Base-by-base conservation (phyloP, 2,329 filamentous ascomycete genomes). In the Ophiostoma pallidulum region DNA sequence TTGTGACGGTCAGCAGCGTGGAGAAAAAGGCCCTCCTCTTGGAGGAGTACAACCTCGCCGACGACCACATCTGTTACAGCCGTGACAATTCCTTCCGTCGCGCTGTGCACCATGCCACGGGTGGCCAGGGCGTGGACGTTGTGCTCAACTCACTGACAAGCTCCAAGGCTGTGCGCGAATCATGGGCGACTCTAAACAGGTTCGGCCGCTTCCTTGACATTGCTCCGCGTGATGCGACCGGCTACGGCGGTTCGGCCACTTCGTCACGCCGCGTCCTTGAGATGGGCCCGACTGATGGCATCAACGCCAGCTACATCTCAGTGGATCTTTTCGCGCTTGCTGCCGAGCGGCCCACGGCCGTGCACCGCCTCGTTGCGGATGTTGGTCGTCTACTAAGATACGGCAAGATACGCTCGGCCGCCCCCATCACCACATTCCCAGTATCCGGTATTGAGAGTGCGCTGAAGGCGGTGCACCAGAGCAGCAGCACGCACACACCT, bases 291-390 rank as follows among this genome's bases (percentile, higher is more conserved):
- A 55, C 62, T 36, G 67, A 70, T 13, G 63, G n/a, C 32, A 63
- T 61, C 52, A 74, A 73, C 51, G 64, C 65, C 19, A 69, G 66
- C 36, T 72, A 71, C 53, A 62, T 66, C 51, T 67, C 70, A 0
- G 64, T 74, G 0, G 70, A 74, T 48, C 58, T 73, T 41, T 65
- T 70, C 32, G 59, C 66, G 1, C 55, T 77, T 4, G 63, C 67
- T n/a, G 58, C 58, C 2, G 60, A 71, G 53, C 60, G 66, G 26
- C 70, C 70, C 7, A 64, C 62, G 52, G 54, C 68, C 2, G 61
- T 72, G 53, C 59, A 60, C 19, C 62, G 62, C 10, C 54, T 72
- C 2, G 51, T 72, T 19, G 52, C 57, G 2, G 59, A 62, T 14
- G 62, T 73, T 5, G 61, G 65, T 36, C 56, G 57, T 8, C 58